These are phyloP conservation scores for Solanum piurae DNA, from an alignment of 257 asterid species.

Conservation along the genomic window DNA sequence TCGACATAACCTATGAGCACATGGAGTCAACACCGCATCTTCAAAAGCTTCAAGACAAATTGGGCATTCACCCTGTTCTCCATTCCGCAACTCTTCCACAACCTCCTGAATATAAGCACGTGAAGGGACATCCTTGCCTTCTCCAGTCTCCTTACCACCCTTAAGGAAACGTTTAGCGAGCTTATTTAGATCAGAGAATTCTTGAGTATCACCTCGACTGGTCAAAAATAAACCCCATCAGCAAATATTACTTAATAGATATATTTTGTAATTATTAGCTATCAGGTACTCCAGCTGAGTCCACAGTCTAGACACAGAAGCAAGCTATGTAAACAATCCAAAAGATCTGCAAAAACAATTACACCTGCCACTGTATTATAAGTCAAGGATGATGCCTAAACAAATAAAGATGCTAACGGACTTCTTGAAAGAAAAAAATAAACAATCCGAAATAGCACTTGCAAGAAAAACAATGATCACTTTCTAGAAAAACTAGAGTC, in stretches of 20 bases:
- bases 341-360: not conserved
- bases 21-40: slow-evolving; percentile 97
- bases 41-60: slow-evolving; percentile 96
- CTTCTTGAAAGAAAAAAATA: not conserved
- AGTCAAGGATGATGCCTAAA: not conserved
- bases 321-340: not conserved
- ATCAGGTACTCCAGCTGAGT: not conserved
- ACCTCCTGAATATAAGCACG: slow-evolving; percentile 87
- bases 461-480: not conserved
- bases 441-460: not conserved
- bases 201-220: slow-evolving; percentile 99
- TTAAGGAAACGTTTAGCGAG: slow-evolving; percentile 79
- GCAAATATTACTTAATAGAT: not conserved
- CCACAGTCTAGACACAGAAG: not conserved
- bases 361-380: not conserved
- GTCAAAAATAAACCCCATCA: slow-evolving; percentile 19
- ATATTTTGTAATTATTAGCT: not conserved
- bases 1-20: slow-evolving; percentile 95
- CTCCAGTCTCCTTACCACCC: slow-evolving; percentile 41
- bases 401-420: not conserved
- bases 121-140: slow-evolving; percentile 66
- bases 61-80: slow-evolving; percentile 94
- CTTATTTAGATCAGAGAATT: slow-evolving; percentile 84
- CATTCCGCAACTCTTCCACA: slow-evolving; percentile 74
- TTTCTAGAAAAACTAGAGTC: not conserved